Evolutionary conservation across 2,329 filamentous ascomycete genomes (phyloP).

Genomic region (Cytospora chrysosperma): DNA sequence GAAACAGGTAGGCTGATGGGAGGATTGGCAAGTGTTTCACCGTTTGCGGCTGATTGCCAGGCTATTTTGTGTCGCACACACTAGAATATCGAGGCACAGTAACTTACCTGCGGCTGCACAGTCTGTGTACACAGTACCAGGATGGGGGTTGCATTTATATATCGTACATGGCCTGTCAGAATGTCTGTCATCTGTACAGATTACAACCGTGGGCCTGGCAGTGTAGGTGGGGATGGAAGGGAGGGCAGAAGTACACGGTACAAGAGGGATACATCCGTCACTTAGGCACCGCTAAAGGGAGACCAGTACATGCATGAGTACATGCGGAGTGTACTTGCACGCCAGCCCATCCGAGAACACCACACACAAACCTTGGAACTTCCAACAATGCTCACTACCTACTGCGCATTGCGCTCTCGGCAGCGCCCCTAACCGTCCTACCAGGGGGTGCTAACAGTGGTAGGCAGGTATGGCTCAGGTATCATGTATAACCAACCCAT

Average conservation of each 20-base stretch:
- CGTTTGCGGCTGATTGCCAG: neutral
- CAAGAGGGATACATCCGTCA: constrained; percentile 18
- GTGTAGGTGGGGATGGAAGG: constrained; percentile 17
- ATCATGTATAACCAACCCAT: constrained; percentile 20
- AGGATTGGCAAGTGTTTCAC: neutral
- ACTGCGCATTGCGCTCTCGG: too few species aligned
- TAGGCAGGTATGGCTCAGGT: constrained; percentile 4
- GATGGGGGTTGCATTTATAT: neutral
- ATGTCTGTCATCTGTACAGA: neutral
- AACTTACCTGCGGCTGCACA: neutral
- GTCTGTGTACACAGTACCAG: neutral
- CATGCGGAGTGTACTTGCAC: too few species aligned
- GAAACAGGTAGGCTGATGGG: neutral
- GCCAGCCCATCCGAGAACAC: constrained; percentile 8
- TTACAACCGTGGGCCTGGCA: neutral
- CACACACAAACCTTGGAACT: neutral
- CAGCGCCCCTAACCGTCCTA: neutral
- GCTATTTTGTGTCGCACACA: neutral
- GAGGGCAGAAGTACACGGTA: neutral
- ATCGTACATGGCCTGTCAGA: neutral
- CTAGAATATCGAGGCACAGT: too few species aligned
- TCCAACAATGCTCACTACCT: neutral
- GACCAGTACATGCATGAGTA: neutral
- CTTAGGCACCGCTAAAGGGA: neutral
- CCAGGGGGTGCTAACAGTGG: neutral